Base-by-base conservation (phyloP, 1,284 basidiomycete genomes). In the Ceratobasidium sp. region DNA sequence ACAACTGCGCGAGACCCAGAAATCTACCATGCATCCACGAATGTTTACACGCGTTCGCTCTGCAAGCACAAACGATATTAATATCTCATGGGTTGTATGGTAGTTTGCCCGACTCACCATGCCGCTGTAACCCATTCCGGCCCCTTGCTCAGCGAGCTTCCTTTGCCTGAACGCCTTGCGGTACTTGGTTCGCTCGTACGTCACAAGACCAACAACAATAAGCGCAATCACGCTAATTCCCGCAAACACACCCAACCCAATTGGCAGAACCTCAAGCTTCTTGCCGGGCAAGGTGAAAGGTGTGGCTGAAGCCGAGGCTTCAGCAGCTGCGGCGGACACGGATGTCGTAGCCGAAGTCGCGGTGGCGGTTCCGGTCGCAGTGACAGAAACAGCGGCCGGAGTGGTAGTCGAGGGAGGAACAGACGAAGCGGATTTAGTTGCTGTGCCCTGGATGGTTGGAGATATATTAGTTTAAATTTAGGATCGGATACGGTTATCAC, bases 121-220 rank as follows among this genome's bases (percentile, higher is more conserved):
- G 74, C 86, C 87, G 75, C 87, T 86, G 77, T 90, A 91, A 36
- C 87, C 88, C 83, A 88, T 85, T 45, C 77, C 77, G 32, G 83
- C 84, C 59, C 86, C 88, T 72, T 82, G 81, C 80, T 93, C 91
- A 28, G 88, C 89, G 77, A 91, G 84, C 80, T 88, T 89, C 77
- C 88, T 85, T 81, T 88, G 85, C 76, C 92, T 84, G 86, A 92
- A 93, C 73, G 86, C 91, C 86, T 87, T 92, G 83, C 92, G 88
- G 79, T 92, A 91, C 80, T 89, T 91, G 34, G 91, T 88, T 64
- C 92, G 85, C 83, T 93, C 92, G 78, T 89, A 92, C 26, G 92
- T 93, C 73, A 93, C 92, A 77, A 92, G 82, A 65, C 85, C 89
- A 74, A 94, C 90, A n/a, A 91, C 87, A 75, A 90, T 88, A 76